A percentile compares a stretch with the other conserved stretches of the same genome.
Conservation (phyloP, 495 filamentous ascomycete species). For the Annulohypoxylon stygium region DNA sequence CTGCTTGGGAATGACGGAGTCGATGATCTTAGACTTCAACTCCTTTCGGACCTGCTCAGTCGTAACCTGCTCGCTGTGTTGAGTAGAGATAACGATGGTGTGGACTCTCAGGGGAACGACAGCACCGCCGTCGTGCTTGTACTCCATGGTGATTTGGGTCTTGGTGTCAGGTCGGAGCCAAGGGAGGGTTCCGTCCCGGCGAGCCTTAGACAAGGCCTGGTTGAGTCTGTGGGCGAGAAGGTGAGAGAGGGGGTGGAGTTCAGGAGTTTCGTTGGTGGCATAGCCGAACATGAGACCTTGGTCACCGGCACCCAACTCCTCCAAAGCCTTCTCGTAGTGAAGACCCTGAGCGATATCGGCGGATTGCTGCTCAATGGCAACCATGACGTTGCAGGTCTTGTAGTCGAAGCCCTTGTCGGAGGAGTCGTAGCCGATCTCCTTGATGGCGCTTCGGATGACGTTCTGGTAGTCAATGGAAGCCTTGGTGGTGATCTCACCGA, state of each 20-base stretch:
- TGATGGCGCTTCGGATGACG: slow-evolving; percentile 93
- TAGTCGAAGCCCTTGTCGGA: slow-evolving; percentile 99
- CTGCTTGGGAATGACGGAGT: slow-evolving; percentile 90
- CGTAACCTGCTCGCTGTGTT: slow-evolving; percentile 89
- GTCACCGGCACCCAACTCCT: slow-evolving; percentile 98
- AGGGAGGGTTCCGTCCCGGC: slow-evolving; percentile 85
- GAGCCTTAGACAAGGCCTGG: slow-evolving; percentile 87
- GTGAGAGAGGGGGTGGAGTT: slow-evolving; percentile 93
- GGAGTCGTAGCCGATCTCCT: slow-evolving; percentile 98
- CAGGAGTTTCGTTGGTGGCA: slow-evolving; percentile 98
- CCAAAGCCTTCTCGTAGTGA: slow-evolving; percentile 94
- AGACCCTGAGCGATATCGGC: slow-evolving; percentile 99
- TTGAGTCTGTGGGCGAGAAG: slow-evolving; percentile 96
- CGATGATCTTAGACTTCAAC: slow-evolving; percentile 97
- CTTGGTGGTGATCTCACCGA: slow-evolving; percentile 99
- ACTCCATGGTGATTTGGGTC: slow-evolving; percentile 99
- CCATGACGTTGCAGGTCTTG: slow-evolving; percentile 98
- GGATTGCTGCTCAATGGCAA: slow-evolving; percentile 99
- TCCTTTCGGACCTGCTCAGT: slow-evolving; percentile 94
- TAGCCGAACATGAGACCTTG: slow-evolving; percentile 99
- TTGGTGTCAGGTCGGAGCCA: slow-evolving; percentile 99
- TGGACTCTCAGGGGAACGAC: slow-evolving; percentile 93
- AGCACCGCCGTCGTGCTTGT: slow-evolving; percentile 93
- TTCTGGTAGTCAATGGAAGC: slow-evolving; percentile 96
- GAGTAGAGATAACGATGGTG: slow-evolving; percentile 95